Base-by-base conservation (phyloP, 2,329 filamentous ascomycete species). In the Sporothrix brunneoviolacea region DNA sequence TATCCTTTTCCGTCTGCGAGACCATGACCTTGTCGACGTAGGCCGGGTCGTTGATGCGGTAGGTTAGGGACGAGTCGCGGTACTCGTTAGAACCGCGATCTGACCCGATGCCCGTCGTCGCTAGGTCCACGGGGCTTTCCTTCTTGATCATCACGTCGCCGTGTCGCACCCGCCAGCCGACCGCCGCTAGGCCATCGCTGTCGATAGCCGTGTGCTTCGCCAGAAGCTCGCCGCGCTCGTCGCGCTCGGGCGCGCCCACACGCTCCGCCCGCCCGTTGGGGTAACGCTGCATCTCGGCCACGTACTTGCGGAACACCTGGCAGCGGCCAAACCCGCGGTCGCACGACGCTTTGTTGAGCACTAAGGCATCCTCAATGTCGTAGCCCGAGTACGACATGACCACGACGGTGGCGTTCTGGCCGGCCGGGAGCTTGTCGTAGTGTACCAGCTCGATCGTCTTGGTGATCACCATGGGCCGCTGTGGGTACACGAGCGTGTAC, bases 371-470 rank as follows among this genome's bases (percentile, higher is more conserved):
- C 74, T 98, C 93, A 59, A 98, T 98, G 81, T 98, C 93, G 69
- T 98, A 98, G 21, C 93, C 93, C 10, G 91, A 97, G 69, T 93
- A 98, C 43, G 91, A 97, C 93, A 98, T 98, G 70, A 98, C 93
- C 6, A 95, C 93, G 22, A 98, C 93, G 1, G 88, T 95, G 4
- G 93, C 94, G 55, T 96, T 97, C 64, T 98, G 93, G 0, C 93
- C 93, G 5, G 93, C 93, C 0, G 93, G 93, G 13, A 98, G 82
- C 65, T 96, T 95, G 69, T 98, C 93, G 64, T 97, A 98, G 60
- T 95, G 90, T 59, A 95, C 88, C 21, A 98, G 77, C 68, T 98
- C 89, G 57, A 98, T 98, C 0, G 93, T 96, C 61, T 95, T 86
- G 45, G 89, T 95, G 64, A 95, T 95, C 55, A 97, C 91, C 85